Evolutionary conservation across 2,329 filamentous ascomycete species (phyloP), one percentile per base, ranked within the genome.

Genomic region (Aspergillus novoparasiticus): DNA sequence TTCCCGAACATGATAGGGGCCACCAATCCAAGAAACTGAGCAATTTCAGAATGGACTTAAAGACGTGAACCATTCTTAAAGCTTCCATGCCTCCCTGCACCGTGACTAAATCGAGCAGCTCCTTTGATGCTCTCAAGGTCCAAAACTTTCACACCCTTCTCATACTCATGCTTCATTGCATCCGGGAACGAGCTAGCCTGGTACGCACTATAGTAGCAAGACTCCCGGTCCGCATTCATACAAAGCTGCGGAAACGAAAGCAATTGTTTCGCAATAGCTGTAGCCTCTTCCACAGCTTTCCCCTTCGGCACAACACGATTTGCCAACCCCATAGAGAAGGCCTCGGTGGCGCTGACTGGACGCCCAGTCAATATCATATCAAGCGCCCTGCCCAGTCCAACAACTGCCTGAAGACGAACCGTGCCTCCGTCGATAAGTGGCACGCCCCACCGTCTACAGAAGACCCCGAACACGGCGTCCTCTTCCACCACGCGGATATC

Each of bases 301-400:
- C 84, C 85, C 63, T 82, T 82, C 0, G 79, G 76, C 1, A 86
- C 84, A 0, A 87, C 79, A 0, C 84, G 76, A 68, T 83, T 86
- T 10, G 81, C 85, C 9, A 87, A 74, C 0, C 84, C 85, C 75
- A 86, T 84, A 1, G 69, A 57, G 32, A 85, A 66, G 0, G 85
- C 85, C 66, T 87, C 84, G 21, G 78, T 67, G 0, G 85, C 84
- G 0, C 64, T 66, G 0, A 87, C 82, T 0, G 79, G 68, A 0
- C 84, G 74, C 0, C 86, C 85, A 0, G 85, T 87, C 6, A 87
- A 73, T 19, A 87, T 85, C 81, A 87, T 83, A 70, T 87, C 85
- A 60, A 87, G 64, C 0, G 85, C 85, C 3, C 83, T 71, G 0
- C 84, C 83, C 1, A 87, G 75, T 0, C 85, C 85, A 26, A 87